phyloP scores from a whole-genome alignment of 164 flowering plant genomes.

The Nelumbo lutea region DNA sequence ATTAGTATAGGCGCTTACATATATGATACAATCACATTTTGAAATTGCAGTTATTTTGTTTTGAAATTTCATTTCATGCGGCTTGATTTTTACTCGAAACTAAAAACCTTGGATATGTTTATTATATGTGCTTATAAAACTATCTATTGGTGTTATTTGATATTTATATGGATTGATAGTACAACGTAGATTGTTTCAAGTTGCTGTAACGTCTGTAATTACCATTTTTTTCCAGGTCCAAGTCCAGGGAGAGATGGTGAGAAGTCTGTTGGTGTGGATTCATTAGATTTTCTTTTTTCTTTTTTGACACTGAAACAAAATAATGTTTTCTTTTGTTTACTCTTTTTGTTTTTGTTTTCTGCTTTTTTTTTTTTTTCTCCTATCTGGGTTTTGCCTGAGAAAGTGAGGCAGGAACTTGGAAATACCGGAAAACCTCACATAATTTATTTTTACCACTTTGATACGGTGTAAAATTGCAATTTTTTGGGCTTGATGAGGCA shows the following conservation, averaged over 20 bases:
- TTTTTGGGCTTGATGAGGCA: slow-evolving; percentile 15
- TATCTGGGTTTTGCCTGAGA: slow-evolving; percentile 13
- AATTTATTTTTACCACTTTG: slow-evolving; percentile 25
- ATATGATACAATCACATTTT: no score
- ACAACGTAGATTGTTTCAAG: no score
- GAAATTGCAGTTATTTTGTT: no score
- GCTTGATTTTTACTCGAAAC: no score
- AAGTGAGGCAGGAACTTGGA: slow-evolving; percentile 8
- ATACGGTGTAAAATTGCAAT: slow-evolving; percentile 31
- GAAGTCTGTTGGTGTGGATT: not conserved
- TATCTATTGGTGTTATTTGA: no score
- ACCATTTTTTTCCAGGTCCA: slow-evolving; percentile 18
- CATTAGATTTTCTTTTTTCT: not conserved
- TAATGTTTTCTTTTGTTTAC: slow-evolving; percentile 1
- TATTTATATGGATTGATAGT: no score
- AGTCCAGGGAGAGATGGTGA: slow-evolving; percentile 19
- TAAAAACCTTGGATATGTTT: no score
- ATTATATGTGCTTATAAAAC: no score
- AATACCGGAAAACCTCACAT: not conserved
- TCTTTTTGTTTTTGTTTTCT: not conserved
- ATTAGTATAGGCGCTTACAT: no score
- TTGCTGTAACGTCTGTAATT: not conserved
- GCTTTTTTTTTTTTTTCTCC: not conserved
- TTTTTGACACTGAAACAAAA: not conserved
- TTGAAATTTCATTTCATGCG: no score